phyloP scores from a whole-genome alignment of 108 stramenopile genomes.

The Pseudonitzschia pungens region DNA sequence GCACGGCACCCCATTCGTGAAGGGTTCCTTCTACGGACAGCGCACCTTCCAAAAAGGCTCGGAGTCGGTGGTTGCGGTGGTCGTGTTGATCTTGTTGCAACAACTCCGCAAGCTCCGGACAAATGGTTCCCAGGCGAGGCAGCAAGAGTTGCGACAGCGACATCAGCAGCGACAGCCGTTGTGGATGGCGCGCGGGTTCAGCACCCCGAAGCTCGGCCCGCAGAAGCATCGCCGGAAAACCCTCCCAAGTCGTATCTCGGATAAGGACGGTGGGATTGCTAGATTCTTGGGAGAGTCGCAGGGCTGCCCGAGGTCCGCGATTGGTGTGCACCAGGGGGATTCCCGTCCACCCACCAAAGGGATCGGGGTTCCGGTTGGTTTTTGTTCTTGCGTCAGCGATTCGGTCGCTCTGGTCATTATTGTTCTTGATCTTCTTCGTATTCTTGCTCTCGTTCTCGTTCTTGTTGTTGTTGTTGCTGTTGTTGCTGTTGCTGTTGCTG shows the following conservation, averaged over 20 bases:
- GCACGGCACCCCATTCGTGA: conserved; percentile 39
- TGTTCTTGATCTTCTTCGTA: too few species aligned
- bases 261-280: conserved; percentile 25
- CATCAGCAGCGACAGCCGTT: neutral
- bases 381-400: neutral
- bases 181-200: too few species aligned
- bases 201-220: neutral
- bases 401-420: too few species aligned
- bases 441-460: too few species aligned
- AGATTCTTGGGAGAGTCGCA: conserved; percentile 46
- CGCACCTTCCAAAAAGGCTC: neutral
- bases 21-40: conserved; percentile 29
- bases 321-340: conserved; percentile 73
- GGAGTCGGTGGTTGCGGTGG: neutral
- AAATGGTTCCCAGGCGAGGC: neutral
- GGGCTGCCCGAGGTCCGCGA: conserved; percentile 69
- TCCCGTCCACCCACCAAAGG: conserved; percentile 54
- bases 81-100: too few species aligned
- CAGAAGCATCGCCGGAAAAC: neutral
- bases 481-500: neutral
- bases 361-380: neutral
- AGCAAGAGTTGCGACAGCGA: neutral
- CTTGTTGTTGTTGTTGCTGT: too few species aligned
- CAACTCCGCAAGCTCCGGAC: neutral
- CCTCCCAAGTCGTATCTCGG: conserved; percentile 71